Conservation (phyloP, 1,284 basidiomycete species). For the Neonothopanus nambi region DNA sequence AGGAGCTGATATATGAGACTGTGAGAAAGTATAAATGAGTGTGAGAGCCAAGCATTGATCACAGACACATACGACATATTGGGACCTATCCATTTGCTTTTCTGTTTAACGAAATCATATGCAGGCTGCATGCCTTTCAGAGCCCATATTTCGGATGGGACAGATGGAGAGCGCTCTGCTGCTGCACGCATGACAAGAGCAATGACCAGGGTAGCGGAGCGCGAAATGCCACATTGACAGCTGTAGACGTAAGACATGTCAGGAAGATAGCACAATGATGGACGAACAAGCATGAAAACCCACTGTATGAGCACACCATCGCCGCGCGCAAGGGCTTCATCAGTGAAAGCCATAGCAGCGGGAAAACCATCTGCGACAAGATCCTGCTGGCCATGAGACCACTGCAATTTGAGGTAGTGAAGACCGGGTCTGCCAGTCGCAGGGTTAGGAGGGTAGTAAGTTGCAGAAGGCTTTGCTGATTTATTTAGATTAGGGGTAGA, state of each 20-base stretch:
- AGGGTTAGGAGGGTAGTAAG: slow-evolving; percentile 65
- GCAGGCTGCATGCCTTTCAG: slow-evolving; percentile 90
- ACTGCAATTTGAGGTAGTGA: slow-evolving; percentile 90
- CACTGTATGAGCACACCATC: slow-evolving; percentile 89
- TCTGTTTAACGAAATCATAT: slow-evolving; percentile 88
- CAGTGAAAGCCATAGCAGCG: slow-evolving; percentile 79
- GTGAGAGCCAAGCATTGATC: slow-evolving; percentile 15
- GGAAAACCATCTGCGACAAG: slow-evolving; percentile 80
- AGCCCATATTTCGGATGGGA: slow-evolving; percentile 75
- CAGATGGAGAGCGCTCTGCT: slow-evolving; percentile 64
- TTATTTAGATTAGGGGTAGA: slow-evolving; percentile 67
- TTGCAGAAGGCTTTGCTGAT: slow-evolving; percentile 39
- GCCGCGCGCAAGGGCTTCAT: slow-evolving; percentile 69
- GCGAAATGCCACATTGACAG: slow-evolving; percentile 95
- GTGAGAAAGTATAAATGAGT: slow-evolving; percentile 16
- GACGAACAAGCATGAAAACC: slow-evolving; percentile 37
- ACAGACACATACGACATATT: slow-evolving; percentile 86
- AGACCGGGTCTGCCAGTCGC: slow-evolving; percentile 71
- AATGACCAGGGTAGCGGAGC: slow-evolving; percentile 91
- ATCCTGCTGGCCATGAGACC: slow-evolving; percentile 93
- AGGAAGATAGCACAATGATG: slow-evolving; percentile 15
- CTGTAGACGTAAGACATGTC: slow-evolving; percentile 40
- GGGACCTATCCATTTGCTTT: slow-evolving; percentile 87
- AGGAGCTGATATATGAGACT: slow-evolving; percentile 96
- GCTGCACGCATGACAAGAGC: slow-evolving; percentile 96